A percentile compares a stretch with the other conserved stretches of the same genome.
Evolutionary conservation across 2,329 filamentous ascomycete genomes (phyloP).

Genomic region (Nectriaceae sp.): DNA sequence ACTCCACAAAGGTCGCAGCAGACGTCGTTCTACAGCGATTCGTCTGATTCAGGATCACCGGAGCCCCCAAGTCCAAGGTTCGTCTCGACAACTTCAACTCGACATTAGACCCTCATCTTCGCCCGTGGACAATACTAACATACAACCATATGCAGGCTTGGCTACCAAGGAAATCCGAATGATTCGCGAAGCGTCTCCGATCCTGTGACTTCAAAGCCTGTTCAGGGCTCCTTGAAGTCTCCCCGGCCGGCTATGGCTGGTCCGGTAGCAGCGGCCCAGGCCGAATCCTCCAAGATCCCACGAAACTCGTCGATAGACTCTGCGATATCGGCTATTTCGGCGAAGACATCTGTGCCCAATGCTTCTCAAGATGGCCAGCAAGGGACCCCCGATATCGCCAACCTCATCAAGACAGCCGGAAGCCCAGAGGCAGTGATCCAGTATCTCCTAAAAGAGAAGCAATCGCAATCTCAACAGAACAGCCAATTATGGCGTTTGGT

Average conservation of each 20-base stretch:
- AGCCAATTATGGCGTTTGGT: slow-evolving; percentile 92
- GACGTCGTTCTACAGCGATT: slow-evolving; percentile 40
- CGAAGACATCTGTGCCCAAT: slow-evolving; percentile 56
- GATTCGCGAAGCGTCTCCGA: slow-evolving; percentile 49
- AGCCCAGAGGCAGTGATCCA: slow-evolving; percentile 88
- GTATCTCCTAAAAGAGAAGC: slow-evolving; percentile 88
- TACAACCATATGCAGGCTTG: slow-evolving; percentile 22
- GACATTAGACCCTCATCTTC: background rate
- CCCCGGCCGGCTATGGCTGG: slow-evolving; percentile 50
- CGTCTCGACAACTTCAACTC: slow-evolving; percentile 15
- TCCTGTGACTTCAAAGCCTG: slow-evolving; percentile 45
- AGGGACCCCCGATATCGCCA: slow-evolving; percentile 74
- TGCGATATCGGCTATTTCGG: slow-evolving; percentile 77
- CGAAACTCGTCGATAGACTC: slow-evolving; percentile 92
- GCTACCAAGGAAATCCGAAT: slow-evolving; percentile 44
- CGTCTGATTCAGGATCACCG: slow-evolving; percentile 36
- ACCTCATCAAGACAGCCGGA: slow-evolving; percentile 80
- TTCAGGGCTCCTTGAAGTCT: slow-evolving; percentile 39
- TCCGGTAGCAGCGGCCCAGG: slow-evolving; percentile 42
- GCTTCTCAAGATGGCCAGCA: slow-evolving; percentile 58
- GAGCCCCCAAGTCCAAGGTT: slow-evolving; percentile 36
- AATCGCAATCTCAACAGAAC: slow-evolving; percentile 86
- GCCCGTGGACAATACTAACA: too few species aligned
- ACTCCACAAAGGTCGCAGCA: slow-evolving; percentile 17
- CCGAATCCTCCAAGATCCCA: slow-evolving; percentile 47